phyloP scores from a whole-genome alignment of 495 filamentous ascomycete genomes.

The Daldinia decipiens region DNA sequence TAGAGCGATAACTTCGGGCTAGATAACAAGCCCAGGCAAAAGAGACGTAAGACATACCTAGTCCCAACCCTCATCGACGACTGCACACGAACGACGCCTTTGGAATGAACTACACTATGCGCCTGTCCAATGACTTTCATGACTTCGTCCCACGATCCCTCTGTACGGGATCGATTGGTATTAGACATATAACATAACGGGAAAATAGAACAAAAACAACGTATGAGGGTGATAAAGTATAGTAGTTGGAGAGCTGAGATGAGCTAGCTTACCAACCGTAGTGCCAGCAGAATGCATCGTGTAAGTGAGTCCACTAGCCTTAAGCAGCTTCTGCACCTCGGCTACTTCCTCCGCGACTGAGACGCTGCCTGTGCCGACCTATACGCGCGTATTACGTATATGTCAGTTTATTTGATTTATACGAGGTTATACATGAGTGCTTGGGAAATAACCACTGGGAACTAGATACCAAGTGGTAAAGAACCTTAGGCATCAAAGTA shows the following conservation, averaged over 20 bases:
- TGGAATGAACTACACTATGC: constrained; percentile 82
- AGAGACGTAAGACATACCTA: constrained; percentile 63
- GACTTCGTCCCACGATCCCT: constrained; percentile 91
- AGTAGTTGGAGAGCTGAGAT: too few relatives aligned
- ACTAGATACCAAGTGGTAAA: too few relatives aligned
- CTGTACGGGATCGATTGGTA: constrained; percentile 53
- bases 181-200: too few relatives aligned
- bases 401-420: too few relatives aligned
- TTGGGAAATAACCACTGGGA: too few relatives aligned
- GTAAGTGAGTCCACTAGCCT: constrained; percentile 79
- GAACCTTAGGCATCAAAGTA: too few relatives aligned
- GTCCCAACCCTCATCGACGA: constrained; percentile 88
- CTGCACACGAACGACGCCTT: constrained; percentile 85
- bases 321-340: constrained; percentile 86
- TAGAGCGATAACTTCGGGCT: too few relatives aligned
- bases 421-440: too few relatives aligned
- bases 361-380: constrained; percentile 83
- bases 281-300: constrained; percentile 93
- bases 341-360: constrained; percentile 91
- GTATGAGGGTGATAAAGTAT: too few relatives aligned
- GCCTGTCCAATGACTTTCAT: constrained; percentile 91
- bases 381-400: not conserved
- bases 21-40: too few relatives aligned
- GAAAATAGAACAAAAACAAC: too few relatives aligned
- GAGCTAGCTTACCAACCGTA: constrained; percentile 74